phyloP scores from a whole-genome alignment of 116 monocot species.

The Posidonia oceanica region DNA sequence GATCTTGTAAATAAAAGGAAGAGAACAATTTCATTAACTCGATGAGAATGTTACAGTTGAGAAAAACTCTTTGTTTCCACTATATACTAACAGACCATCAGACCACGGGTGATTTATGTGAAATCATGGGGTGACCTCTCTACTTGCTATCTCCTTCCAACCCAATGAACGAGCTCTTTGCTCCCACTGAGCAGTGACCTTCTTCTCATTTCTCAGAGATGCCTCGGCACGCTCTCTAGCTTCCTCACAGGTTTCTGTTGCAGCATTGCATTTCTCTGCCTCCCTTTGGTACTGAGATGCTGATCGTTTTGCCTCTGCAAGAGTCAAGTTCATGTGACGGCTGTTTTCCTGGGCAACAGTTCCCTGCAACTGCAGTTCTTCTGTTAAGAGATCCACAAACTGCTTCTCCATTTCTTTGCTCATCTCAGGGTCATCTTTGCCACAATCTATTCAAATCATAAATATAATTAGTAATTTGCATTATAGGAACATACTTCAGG shows the following conservation, averaged over 20 bases:
- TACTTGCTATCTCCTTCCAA: conserved; percentile 22
- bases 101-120: background rate
- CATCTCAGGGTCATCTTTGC: conserved; percentile 68
- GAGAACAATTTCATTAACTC: background rate
- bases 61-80: background rate
- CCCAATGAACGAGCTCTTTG: conserved; percentile 45
- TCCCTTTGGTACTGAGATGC: conserved; percentile 76
- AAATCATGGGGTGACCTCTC: background rate
- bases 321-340: conserved; percentile 57
- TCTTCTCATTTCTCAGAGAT: conserved; percentile 40
- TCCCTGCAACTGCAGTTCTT: conserved; percentile 36
- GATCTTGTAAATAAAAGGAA: background rate
- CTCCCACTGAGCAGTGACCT: conserved; percentile 52
- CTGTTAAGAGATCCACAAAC: conserved; percentile 55
- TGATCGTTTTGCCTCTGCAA: conserved; percentile 49
- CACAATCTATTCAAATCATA: conserved; percentile 34
- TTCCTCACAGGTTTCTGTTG: conserved; percentile 78
- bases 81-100: background rate
- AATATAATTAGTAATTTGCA: background rate
- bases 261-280: conserved; percentile 75
- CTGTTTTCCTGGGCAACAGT: conserved; percentile 33
- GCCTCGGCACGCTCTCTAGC: conserved; percentile 58
- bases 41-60: background rate
- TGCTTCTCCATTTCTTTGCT: conserved; percentile 72
- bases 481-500: background rate